Evolutionary conservation across 116 monocot genomes (phyloP).

Genomic region (Dioscorea cayenensis): DNA sequence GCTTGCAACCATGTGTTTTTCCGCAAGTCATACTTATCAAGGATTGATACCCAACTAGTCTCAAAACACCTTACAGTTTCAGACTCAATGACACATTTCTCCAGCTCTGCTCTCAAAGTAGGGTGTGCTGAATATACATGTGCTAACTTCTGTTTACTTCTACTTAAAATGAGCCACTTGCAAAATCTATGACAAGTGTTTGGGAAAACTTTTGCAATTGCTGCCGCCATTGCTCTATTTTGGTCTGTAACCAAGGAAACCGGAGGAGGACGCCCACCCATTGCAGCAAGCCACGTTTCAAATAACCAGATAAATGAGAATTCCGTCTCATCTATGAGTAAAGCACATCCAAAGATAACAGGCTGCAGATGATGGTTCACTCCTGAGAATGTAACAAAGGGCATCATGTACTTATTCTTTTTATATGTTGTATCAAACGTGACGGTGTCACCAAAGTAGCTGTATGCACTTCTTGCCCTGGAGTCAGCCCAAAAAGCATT

Average conservation of each 20-base stretch:
- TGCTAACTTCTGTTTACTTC: conserved; percentile 88
- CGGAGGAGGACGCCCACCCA: conserved; percentile 80
- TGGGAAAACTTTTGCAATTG: conserved; percentile 77
- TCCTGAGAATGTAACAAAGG: conserved; percentile 86
- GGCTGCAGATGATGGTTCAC: conserved; percentile 94
- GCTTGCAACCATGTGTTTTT: conserved; percentile 90
- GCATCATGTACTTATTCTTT: conserved; percentile 98
- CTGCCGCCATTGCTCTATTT: conserved; percentile 81
- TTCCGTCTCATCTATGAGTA: conserved; percentile 89
- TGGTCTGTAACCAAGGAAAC: conserved; percentile 82
- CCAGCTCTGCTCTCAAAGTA: conserved; percentile 62
- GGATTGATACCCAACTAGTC: conserved; percentile 56
- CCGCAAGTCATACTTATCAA: conserved; percentile 76
- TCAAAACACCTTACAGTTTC: conserved; percentile 73
- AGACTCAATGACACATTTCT: conserved; percentile 72
- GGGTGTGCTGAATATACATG: conserved; percentile 74
- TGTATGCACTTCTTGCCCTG: conserved; percentile 56
- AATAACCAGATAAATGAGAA: conserved; percentile 90
- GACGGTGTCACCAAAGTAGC: conserved; percentile 86
- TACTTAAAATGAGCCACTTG: conserved; percentile 92
- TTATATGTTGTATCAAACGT: conserved; percentile 92
- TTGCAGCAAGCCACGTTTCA: conserved; percentile 93
- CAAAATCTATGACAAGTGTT: conserved; percentile 82
- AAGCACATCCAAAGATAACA: conserved; percentile 85
- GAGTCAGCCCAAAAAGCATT: conserved; percentile 93